Evolutionary conservation across 306 rosid species (phyloP).

Genomic region (Calophaca sinica): DNA sequence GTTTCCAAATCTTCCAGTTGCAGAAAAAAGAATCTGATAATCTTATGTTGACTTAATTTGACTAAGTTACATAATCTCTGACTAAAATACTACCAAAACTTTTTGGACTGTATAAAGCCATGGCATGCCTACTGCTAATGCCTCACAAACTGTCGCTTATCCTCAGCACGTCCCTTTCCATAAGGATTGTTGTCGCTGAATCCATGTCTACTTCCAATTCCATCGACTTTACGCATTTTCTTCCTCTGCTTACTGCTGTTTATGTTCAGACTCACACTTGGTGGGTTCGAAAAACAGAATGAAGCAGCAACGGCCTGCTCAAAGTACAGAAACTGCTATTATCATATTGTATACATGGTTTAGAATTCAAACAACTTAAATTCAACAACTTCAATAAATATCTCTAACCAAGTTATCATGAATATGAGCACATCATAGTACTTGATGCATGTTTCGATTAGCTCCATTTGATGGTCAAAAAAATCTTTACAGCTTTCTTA

Average conservation of each 20-base stretch:
- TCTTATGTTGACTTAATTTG: slow-evolving; percentile 13
- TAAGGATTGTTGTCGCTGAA: slow-evolving; percentile 75
- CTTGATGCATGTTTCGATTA: background rate
- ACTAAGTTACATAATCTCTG: slow-evolving; percentile 30
- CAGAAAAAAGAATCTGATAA: background rate
- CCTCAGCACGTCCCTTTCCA: slow-evolving; percentile 58
- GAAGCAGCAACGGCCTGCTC: slow-evolving; percentile 84
- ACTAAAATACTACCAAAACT: slow-evolving; percentile 49
- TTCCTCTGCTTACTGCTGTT: slow-evolving; percentile 76
- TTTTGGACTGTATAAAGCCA: slow-evolving; percentile 27
- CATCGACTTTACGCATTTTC: slow-evolving; percentile 63
- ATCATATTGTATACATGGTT: slow-evolving; percentile 6
- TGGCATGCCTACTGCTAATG: slow-evolving; percentile 41
- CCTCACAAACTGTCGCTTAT: slow-evolving; percentile 63
- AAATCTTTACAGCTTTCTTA: background rate
- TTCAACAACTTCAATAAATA: background rate
- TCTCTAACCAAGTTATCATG: slow-evolving; percentile 1
- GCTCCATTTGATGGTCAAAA: background rate
- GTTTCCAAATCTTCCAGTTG: background rate
- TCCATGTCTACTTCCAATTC: slow-evolving; percentile 67
- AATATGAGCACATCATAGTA: background rate
- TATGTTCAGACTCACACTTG: slow-evolving; percentile 78
- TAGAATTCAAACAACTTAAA: background rate
- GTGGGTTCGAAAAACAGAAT: slow-evolving; percentile 87
- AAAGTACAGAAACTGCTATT: slow-evolving; percentile 22